Evolutionary conservation across 2,329 filamentous ascomycete genomes (phyloP), one percentile per base, ranked within the genome.

Genomic region (Pseudogymnoascus sp.): DNA sequence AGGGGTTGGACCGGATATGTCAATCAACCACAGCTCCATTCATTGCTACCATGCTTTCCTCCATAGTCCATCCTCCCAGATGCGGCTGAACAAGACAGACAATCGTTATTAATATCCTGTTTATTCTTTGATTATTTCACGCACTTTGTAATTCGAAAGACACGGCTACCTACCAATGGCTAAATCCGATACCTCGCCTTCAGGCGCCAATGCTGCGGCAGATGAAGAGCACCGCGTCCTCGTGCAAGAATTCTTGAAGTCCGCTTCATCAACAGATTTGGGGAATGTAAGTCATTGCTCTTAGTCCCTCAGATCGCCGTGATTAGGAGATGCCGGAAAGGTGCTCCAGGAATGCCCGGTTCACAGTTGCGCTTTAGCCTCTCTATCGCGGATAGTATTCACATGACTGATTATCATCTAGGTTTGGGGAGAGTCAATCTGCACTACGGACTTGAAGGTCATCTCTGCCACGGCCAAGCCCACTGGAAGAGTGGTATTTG

Each of bases 401-500:
- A 41, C 37, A 21, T 41, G 26, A 35, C 61, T 62, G 19, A 26
- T 30, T 21, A 56, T 41, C n/a, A 15, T 33, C 15, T 41, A 70
- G 68, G 67, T 67, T 30, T 70, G 68, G 68, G 68, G 66, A 8
- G 30, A 60, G 12, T 26, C 30, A 15, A 58, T 70, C 38, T 55
- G 67, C 52, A 56, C 57, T 3, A 39, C 62, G 9, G 58, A 65
- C 38, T 41, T 69, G 23, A 57, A 61, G 18, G 62, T 68, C 38
- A 28, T 66, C 59, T 66, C 65, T 15, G 69, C 67, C 7, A 65
- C 67, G 6, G 45, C 63, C 5, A 61, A 61, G 3, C 67, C 69
- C 4, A 60, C 57, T 19, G 63, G 64, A 4, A 62, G 48, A 8
- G 61, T 61, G 5, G 52, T 65, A 26, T 71, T 82, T 68, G 66